Base-by-base conservation (phyloP, 352 stramenopile species). In the Detonula confervacea region DNA sequence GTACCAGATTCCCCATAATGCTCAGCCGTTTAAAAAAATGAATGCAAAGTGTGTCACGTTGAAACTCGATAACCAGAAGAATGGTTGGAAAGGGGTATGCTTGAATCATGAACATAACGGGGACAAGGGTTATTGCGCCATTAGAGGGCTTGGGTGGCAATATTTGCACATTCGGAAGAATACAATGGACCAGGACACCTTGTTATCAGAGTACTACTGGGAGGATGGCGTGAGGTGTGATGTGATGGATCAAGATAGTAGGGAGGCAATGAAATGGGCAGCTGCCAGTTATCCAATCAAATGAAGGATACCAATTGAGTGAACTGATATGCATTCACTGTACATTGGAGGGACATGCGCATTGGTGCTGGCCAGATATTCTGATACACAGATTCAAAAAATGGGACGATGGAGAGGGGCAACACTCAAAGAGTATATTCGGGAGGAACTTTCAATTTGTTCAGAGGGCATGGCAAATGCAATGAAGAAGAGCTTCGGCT, bases 51-150 rank as follows among this genome's bases (percentile, higher is more conserved):
- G 29, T 5, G 39, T 46, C 0, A 81, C 73, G 1, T n/a, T 81
- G 1, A 69, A 66, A 8, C 12, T 81, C 0, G 30, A 59, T 14
- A 75, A 81, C 22, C 56, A 71, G 12, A 76, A 81, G 29, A 81
- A 77, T 57, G 73, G 64, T 0, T 71, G 46, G 25, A 69, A 68
- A 63, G 35, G 49, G 12, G 56, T 55, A 0, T 70, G 56, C 24
- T 18, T 77, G 0, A 33, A 67, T 22, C 51, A 76, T 1, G 20
- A 60, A 24, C 8, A 9, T 5, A 72, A 61, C 54, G 42, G 63
- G 1, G 49, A 62, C 8, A n/a, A 27, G 12, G 20, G 24, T 29
- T 29, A 22, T 3, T 74, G 65, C 16, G 20, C 67, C 0, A 44
- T 61, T n/a, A n/a, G n/a, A n/a, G n/a, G n/a, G n/a, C n/a, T n/a